A percentile compares a stretch with the other conserved stretches of the same genome.
Evolutionary conservation across 2,329 filamentous ascomycete genomes (phyloP).

Genomic region (Fusarium papillatum): DNA sequence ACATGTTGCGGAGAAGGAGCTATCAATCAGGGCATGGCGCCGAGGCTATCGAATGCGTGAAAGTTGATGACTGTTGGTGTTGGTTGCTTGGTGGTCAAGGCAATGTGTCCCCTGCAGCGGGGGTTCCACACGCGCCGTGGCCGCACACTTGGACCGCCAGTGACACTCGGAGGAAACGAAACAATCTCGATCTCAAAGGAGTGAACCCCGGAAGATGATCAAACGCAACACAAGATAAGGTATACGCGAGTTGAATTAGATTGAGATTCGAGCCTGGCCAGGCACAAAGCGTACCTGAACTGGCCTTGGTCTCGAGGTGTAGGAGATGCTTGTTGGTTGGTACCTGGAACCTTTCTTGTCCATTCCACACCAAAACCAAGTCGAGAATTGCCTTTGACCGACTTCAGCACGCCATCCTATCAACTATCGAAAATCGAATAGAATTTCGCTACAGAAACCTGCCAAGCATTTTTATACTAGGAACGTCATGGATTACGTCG

Average conservation of each 20-base stretch:
- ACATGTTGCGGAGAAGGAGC: conserved; percentile 32
- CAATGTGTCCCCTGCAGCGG: conserved; percentile 31
- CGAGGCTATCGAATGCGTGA: conserved; percentile 18
- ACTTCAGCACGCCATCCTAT: neutral
- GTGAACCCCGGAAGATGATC: conserved; percentile 32
- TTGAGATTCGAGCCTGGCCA: neutral
- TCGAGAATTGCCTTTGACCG: neutral
- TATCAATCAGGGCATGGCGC: conserved; percentile 24
- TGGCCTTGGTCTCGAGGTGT: neutral
- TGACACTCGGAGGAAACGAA: conserved; percentile 22
- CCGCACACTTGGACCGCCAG: conserved; percentile 12
- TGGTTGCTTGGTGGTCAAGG: conserved; percentile 22
- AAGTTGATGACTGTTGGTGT: neutral
- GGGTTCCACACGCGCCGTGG: conserved; percentile 30
- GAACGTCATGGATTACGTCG: conserved; percentile 14
- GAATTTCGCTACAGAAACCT: conserved; percentile 1
- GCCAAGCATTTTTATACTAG: neutral
- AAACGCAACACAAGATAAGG: conserved; percentile 17
- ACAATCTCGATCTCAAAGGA: conserved; percentile 20
- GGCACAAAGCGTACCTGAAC: neutral
- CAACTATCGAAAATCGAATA: neutral
- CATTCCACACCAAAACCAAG: conserved; percentile 30
- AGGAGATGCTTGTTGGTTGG: neutral
- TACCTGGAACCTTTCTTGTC: conserved; percentile 10
- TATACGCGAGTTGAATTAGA: conserved; percentile 2